phyloP scores from a whole-genome alignment of 345 rosid species.

The Anastatica hierochuntica region DNA sequence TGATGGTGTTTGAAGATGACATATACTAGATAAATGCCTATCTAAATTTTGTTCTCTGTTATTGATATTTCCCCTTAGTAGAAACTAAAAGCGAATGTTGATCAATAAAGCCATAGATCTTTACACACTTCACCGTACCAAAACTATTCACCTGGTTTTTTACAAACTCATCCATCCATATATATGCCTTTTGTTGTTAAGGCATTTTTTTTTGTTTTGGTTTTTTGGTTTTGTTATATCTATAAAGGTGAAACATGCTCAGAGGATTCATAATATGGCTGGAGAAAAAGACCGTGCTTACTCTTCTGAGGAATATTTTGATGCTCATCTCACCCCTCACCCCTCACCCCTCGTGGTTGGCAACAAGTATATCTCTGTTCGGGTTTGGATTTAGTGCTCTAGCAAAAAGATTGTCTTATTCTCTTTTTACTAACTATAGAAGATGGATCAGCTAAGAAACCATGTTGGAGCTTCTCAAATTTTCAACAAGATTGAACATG shows the following conservation, averaged over 20 bases:
- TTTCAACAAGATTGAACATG: conserved; percentile 46
- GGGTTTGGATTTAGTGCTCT: neutral
- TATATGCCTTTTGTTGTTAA: neutral
- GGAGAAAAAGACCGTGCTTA: conserved; percentile 56
- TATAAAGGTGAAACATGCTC: conserved; percentile 72
- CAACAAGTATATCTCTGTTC: conserved; percentile 44
- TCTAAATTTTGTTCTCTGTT: no score
- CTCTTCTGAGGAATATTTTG: conserved; percentile 48
- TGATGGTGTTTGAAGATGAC: no score
- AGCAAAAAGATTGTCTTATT: neutral
- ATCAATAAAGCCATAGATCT: conserved; percentile 20
- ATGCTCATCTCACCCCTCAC: conserved; percentile 76
- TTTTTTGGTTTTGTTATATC: neutral
- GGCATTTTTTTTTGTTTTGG: neutral
- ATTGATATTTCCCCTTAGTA: no score
- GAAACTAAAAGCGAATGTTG: no score
- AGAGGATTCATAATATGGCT: conserved; percentile 83
- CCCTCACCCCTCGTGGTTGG: conserved; percentile 86
- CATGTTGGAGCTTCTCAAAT: conserved; percentile 50
- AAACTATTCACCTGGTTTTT: conserved; percentile 74
- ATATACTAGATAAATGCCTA: no score
- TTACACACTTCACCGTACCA: conserved; percentile 63
- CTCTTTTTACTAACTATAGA: no score
- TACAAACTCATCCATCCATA: neutral
- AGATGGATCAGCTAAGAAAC: conserved; percentile 52